Evolutionary conservation across 345 rosid species (phyloP).

Genomic region (Clarkia xantiana): DNA sequence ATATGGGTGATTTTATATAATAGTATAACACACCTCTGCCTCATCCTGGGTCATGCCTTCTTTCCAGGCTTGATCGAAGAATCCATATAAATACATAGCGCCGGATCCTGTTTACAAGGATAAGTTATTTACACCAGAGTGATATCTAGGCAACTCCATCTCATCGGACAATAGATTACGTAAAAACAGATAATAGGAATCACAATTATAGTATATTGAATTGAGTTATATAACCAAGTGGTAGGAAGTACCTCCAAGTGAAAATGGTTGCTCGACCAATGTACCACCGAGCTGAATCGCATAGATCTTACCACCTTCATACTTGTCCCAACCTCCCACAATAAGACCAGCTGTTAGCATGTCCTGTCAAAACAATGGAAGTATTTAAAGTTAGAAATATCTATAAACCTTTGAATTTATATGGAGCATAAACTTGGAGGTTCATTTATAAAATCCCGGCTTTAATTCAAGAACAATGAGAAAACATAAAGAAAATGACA

Average conservation of each 20-base stretch:
- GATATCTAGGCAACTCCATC: not conserved
- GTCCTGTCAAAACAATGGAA: conserved; percentile 31
- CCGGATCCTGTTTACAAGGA: conserved; percentile 54
- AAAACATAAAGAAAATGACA: too few species aligned
- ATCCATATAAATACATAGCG: conserved; percentile 84
- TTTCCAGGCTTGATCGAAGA: conserved; percentile 93
- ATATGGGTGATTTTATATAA: too few species aligned
- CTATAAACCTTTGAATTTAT: too few species aligned
- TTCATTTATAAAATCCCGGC: too few species aligned
- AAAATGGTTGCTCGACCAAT: conserved; percentile 78
- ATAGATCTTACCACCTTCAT: conserved; percentile 89
- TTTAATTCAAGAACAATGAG: too few species aligned
- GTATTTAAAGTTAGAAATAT: too few species aligned
- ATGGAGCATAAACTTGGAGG: too few species aligned
- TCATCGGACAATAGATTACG: too few species aligned
- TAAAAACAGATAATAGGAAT: too few species aligned
- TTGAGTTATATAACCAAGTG: not conserved
- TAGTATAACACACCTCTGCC: conserved; percentile 57
- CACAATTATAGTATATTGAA: not conserved
- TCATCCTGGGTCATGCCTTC: conserved; percentile 93
- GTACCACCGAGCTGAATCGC: conserved; percentile 97
- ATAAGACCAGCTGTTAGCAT: conserved; percentile 80
- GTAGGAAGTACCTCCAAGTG: conserved; percentile 68
- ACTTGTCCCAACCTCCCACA: conserved; percentile 96
- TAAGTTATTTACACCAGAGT: not conserved